Percentiles rank a stretch among this genome's conserved stretches.
phyloP scores from a whole-genome alignment of 495 filamentous ascomycete species.

The Xylaria telfairii region DNA sequence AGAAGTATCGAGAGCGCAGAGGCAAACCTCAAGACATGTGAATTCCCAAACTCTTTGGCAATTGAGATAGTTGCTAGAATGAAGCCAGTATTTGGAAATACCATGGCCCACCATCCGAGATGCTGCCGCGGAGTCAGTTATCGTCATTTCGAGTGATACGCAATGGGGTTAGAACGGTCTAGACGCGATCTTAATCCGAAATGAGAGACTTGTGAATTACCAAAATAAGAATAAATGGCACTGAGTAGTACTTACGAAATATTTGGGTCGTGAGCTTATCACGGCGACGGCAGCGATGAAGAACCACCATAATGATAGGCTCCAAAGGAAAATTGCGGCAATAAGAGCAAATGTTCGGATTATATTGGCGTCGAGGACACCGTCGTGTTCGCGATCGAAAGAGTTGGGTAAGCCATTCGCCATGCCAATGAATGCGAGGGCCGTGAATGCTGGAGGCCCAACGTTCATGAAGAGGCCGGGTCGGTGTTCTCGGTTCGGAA shows the following conservation, averaged over 20 bases:
- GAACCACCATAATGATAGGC: slow-evolving; percentile 76
- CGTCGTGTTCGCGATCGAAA: slow-evolving; percentile 38
- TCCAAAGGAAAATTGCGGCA: slow-evolving; percentile 70
- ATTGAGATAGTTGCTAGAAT: slow-evolving; percentile 57
- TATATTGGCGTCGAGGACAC: slow-evolving; percentile 43
- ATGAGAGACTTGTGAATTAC: not conserved
- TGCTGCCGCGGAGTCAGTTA: slow-evolving; percentile 31
- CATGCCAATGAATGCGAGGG: slow-evolving; percentile 70
- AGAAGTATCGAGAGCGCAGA: slow-evolving; percentile 61
- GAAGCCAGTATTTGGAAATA: slow-evolving; percentile 68
- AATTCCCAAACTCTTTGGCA: slow-evolving; percentile 47
- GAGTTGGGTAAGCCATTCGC: slow-evolving; percentile 52
- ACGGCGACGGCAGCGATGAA: slow-evolving; percentile 61
- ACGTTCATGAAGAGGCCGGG: slow-evolving; percentile 77
- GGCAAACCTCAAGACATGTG: slow-evolving; percentile 52
- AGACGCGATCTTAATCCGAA: not conserved
- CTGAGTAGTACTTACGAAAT: slow-evolving; percentile 38
- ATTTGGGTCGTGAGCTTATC: slow-evolving; percentile 53
- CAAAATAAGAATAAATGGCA: not conserved
- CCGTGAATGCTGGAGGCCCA: slow-evolving; percentile 71
- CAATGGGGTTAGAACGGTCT: no score
- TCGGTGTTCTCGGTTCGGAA: slow-evolving; percentile 56
- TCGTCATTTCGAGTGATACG: not conserved
- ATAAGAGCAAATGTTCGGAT: slow-evolving; percentile 60
- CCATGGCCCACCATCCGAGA: slow-evolving; percentile 63